Evolutionary conservation across 192 early-diverging fungal genomes (phyloP).

Genomic region (Lobosporangium transversale): DNA sequence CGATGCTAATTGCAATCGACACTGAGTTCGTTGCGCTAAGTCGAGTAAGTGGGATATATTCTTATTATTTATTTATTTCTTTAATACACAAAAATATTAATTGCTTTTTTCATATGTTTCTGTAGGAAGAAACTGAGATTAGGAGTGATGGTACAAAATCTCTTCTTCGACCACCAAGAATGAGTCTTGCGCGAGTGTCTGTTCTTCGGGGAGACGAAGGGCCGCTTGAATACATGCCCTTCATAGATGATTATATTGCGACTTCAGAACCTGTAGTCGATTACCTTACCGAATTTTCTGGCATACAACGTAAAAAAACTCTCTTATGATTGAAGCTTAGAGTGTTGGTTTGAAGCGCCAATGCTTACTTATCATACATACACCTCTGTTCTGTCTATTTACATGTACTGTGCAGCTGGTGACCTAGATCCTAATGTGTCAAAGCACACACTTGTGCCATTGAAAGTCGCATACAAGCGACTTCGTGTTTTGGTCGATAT

Average conservation of each 20-base stretch:
- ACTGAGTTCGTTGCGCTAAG: constrained; percentile 94
- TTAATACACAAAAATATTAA: not conserved
- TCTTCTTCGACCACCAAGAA: constrained; percentile 80
- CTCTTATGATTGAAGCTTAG: too few relatives aligned
- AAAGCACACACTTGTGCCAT: constrained; percentile 81
- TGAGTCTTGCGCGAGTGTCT: constrained; percentile 89
- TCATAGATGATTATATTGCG: constrained; percentile 97
- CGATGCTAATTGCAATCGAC: constrained; percentile 85
- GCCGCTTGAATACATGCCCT: constrained; percentile 76
- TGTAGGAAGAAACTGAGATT: constrained; percentile 85
- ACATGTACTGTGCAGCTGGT: constrained; percentile 67
- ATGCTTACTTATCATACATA: too few relatives aligned
- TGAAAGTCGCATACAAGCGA: constrained; percentile 95
- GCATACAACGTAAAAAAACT: constrained; percentile 74
- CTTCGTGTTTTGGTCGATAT: constrained; percentile 90
- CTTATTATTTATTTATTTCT: not conserved
- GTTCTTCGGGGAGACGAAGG: constrained; percentile 85
- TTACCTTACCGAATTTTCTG: constrained; percentile 93
- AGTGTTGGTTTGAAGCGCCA: too few relatives aligned
- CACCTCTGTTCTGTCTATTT: too few relatives aligned
- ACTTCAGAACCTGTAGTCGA: constrained; percentile 88
- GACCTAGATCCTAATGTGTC: constrained; percentile 83
- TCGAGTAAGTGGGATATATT: constrained; percentile 45
- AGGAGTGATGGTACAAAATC: constrained; percentile 92
- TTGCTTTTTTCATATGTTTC: not conserved